These are phyloP conservation scores for Didymella keratinophila DNA, from an alignment of 2,329 filamentous ascomycete genomes.

Conservation along the genomic window DNA sequence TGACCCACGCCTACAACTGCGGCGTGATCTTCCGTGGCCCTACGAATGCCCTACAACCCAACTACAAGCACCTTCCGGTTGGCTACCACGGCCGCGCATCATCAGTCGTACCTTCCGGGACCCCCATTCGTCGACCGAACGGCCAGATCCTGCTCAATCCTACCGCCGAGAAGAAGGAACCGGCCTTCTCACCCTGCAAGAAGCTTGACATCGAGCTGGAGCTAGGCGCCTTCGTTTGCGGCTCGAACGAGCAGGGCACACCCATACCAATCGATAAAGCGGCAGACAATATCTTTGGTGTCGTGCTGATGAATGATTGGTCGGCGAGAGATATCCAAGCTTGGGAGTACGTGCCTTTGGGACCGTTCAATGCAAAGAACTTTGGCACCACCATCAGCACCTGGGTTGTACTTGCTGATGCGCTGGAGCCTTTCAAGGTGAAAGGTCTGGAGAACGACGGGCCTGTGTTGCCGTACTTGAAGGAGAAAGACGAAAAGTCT, in stretches of 20 bases:
- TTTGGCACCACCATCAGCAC: constrained; percentile 79
- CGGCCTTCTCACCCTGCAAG: constrained; percentile 69
- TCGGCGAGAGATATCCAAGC: constrained; percentile 81
- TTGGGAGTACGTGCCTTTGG: constrained; percentile 85
- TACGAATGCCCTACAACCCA: constrained; percentile 76
- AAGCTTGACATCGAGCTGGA: constrained; percentile 83
- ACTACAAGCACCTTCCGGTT: constrained; percentile 82
- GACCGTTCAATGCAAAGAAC: constrained; percentile 85
- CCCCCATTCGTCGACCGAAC: constrained; percentile 73
- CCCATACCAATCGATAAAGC: constrained; percentile 70
- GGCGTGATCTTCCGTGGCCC: constrained; percentile 77
- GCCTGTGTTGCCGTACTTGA: constrained; percentile 68
- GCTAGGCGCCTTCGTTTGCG: constrained; percentile 76
- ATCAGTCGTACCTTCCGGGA: constrained; percentile 77
- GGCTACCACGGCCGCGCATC: constrained; percentile 83
- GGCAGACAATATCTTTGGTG: constrained; percentile 76
- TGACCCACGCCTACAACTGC: constrained; percentile 78
- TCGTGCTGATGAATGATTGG: constrained; percentile 89
- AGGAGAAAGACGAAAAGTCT: constrained; percentile 65
- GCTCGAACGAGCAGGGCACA: constrained; percentile 69
- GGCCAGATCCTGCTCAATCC: constrained; percentile 77
- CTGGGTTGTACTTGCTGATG: constrained; percentile 81
- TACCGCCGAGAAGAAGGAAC: constrained; percentile 66
- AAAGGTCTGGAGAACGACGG: constrained; percentile 64
- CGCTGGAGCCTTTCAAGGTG: constrained; percentile 72